A percentile compares a stretch with the other conserved stretches of the same genome.
Conservation (phyloP, 768 basidiomycete species). For the Xerocomellus chrysenteron region DNA sequence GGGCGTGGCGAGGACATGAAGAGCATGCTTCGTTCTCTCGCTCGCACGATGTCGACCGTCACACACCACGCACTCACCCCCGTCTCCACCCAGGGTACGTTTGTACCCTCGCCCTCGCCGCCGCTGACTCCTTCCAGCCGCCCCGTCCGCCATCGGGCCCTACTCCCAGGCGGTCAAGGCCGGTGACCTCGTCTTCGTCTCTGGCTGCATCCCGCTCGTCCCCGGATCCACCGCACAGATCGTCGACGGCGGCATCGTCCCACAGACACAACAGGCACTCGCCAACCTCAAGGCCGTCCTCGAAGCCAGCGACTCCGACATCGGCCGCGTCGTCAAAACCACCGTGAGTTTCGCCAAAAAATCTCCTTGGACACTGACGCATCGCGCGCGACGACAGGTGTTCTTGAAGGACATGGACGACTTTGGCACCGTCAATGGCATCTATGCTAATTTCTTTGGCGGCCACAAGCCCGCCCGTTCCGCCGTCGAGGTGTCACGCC, state of each 20-base stretch:
- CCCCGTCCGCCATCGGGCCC: constrained; percentile 79
- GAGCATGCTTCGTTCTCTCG: not conserved
- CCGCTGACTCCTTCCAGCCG: constrained; percentile 43
- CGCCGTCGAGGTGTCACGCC: constrained; percentile 82
- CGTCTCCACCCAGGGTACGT: constrained; percentile 35
- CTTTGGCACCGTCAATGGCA: constrained; percentile 76
- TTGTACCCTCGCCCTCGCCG: not conserved
- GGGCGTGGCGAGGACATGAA: constrained; percentile 18
- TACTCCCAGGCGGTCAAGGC: constrained; percentile 86
- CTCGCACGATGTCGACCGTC: constrained; percentile 25
- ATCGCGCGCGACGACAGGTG: constrained; percentile 46
- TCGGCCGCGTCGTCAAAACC: constrained; percentile 86
- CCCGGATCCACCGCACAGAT: constrained; percentile 56
- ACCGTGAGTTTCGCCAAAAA: constrained; percentile 56
- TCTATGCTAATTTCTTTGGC: constrained; percentile 85
- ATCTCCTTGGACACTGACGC: not conserved
- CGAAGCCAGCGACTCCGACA: constrained; percentile 74
- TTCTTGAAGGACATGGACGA: constrained; percentile 94
- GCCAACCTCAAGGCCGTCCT: constrained; percentile 84
- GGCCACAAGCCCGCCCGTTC: constrained; percentile 92
- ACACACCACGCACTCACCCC: constrained; percentile 38
- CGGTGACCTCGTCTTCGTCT: constrained; percentile 83
- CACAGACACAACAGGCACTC: constrained; percentile 75
- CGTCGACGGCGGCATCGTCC: constrained; percentile 21
- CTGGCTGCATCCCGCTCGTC: constrained; percentile 85